Evolutionary conservation across 495 filamentous ascomycete genomes (phyloP), one percentile per base, ranked within the genome.

Genomic region (Trichoderma orchidacearum): DNA sequence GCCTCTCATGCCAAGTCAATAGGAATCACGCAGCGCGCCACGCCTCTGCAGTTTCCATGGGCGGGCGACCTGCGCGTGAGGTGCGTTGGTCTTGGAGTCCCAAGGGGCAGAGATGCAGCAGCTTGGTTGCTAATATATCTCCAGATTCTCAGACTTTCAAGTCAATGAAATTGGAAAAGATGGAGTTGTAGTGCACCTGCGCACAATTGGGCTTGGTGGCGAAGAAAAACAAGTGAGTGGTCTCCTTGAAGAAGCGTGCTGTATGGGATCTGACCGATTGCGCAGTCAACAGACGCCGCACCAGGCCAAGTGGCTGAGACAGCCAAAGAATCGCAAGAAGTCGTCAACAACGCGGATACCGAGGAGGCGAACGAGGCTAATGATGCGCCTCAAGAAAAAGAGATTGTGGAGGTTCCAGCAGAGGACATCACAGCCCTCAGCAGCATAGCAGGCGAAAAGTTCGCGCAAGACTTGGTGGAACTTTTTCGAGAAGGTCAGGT

Each of bases 81-180:
- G 68, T 70, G 65, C 45, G 64, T 25, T 48, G 8, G 8, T 48
- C 8, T 25, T 45, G 27, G 9, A 11, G 3, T 12, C 21, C 41
- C 41, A 48, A 25, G 27, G 21, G n/a, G n/a, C n/a, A n/a, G 21
- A 25, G 41, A 41, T 3, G 36, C 8, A n/a, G n/a, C n/a, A 9
- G 41, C 11, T 13, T 21, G 9, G 11, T 8, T 55, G 45, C 64
- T 70, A 51, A 68, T 28, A 23, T 23, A 11, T 51, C 13, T 50
- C 27, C 58, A 93, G 89, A 61, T 98, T 90, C 70, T 95, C 91
- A 13, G 93, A 98, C 66, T 98, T 98, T 68, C 72, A 92, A 51
- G 93, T 98, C 56, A 89, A 96, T 66, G 93, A 98, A 71, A 93
- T 98, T 60, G 68, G 78, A 13, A 84, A 83, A 11, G 79, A 84